Evolutionary conservation across 768 basidiomycete genomes (phyloP), one percentile per base, ranked within the genome.

Genomic region (Amanita rimosa): DNA sequence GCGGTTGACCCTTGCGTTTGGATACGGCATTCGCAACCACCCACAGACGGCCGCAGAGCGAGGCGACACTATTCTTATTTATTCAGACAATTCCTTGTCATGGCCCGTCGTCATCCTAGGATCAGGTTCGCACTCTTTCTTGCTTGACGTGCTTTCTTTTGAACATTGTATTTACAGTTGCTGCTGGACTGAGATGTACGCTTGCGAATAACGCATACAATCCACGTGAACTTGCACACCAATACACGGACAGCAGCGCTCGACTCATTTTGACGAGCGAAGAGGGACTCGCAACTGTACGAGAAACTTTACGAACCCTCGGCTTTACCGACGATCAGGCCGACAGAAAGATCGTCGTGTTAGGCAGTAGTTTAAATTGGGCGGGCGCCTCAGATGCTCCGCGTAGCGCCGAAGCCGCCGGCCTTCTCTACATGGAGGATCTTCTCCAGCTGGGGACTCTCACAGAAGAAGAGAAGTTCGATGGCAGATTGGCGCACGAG

Each of bases 181-280:
- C 88, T 0, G 83, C 81, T 0, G 85, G 85, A 3, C 58, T 87
- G 13, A 65, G 76, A 38, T 74, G 76, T 46, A 85, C 88, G 0
- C 76, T 86, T 11, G 83, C 84, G 13, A 93, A 90, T 60, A 79
- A 74, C 50, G 70, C 72, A 0, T 92, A 87, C 57, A 83, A 79
- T 3, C 60, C 79, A 3, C 58, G 65, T 6, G 91, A 94, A 58
- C 72, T 93, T 0, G 71, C 68, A 0, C 78, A 79, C 61, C 91
- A 94, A 59, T 81, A 85, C 51, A 64, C 53, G 10, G 80, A 93
- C 57, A 81, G 81, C 46, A 64, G 72, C 3, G 83, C 91, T 0
- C 69, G 71, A 43, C 53, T 83, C 16, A 60, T 91, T 21, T 76
- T 90, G 48, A 70, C 75, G 9, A 76, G 77, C 50, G 85, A 86